Percentiles rank a stretch among this genome's conserved stretches.
Evolutionary conservation across 2,329 filamentous ascomycete species (phyloP).

Genomic region (Aspergillus proliferans): DNA sequence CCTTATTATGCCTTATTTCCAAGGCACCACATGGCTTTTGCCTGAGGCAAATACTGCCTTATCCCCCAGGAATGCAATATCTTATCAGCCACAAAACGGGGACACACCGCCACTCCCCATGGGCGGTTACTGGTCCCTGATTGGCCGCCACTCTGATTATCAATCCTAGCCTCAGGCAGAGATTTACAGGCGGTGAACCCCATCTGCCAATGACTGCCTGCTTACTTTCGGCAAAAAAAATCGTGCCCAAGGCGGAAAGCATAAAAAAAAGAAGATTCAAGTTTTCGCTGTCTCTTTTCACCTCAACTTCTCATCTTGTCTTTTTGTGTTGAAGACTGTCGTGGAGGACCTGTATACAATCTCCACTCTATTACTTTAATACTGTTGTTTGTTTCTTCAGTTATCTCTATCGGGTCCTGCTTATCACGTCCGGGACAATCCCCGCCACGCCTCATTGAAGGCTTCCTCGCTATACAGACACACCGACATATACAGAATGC

Average conservation of each 20-base stretch:
- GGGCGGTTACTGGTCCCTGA: constrained; percentile 2
- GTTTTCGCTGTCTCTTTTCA: not conserved
- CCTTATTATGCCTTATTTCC: too few relatives aligned
- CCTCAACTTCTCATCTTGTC: not conserved
- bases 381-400: not conserved
- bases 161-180: constrained; percentile 14
- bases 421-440: not conserved
- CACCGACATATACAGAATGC: constrained; percentile 33
- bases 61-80: not conserved
- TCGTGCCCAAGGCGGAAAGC: not conserved
- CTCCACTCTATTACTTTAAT: too few relatives aligned
- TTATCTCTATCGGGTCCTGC: not conserved
- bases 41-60: not conserved
- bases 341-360: not conserved
- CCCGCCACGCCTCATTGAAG: not conserved
- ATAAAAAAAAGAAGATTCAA: not conserved
- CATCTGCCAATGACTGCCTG: not conserved
- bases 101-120: constrained; percentile 2
- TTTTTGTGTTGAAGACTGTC: not conserved
- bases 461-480: not conserved
- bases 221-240: not conserved
- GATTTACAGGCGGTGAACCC: constrained; percentile 5
- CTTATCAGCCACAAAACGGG: not conserved
- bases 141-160: not conserved
- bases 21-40: too few relatives aligned